Conservation (phyloP, 75 land plant species). For the Selaginella moellendorffii region DNA sequence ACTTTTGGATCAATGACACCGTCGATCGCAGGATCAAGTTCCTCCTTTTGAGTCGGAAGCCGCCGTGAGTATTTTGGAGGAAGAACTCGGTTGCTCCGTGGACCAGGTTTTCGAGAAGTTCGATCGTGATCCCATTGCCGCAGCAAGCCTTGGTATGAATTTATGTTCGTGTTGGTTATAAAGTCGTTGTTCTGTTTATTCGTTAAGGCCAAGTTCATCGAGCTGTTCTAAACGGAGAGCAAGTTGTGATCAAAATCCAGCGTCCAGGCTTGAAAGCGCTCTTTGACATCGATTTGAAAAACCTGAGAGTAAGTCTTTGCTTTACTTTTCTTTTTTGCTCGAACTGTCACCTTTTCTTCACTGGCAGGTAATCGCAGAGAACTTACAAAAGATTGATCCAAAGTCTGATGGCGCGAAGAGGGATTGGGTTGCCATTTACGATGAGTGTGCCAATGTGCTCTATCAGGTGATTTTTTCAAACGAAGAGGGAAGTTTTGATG, state of each 20-base stretch:
- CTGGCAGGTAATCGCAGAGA: constrained; percentile 56
- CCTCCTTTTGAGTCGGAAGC: constrained; percentile 95
- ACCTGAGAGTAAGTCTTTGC: constrained; percentile 47
- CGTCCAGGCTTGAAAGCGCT: constrained; percentile 93
- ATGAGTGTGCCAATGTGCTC: constrained; percentile 88
- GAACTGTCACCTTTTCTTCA: too few species aligned
- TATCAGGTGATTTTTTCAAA: constrained; percentile 34
- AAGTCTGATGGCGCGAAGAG: constrained; percentile 99
- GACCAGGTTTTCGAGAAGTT: constrained; percentile 63
- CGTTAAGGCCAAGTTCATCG: constrained; percentile 94
- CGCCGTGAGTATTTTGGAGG: constrained; percentile 69
- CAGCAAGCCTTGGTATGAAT: constrained; percentile 98
- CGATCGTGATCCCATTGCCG: constrained; percentile 96
- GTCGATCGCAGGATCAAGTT: constrained; percentile 75
- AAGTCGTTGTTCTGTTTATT: too few species aligned
- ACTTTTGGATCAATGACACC: neutral
- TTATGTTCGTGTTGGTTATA: too few species aligned
- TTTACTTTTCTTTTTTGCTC: neutral
- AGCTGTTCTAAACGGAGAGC: constrained; percentile 73
- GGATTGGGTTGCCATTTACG: constrained; percentile 99
- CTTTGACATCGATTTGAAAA: constrained; percentile 97
- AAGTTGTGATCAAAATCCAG: constrained; percentile 95
- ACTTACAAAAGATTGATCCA: constrained; percentile 94
- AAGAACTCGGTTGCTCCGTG: constrained; percentile 72
- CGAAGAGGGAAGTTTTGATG: neutral